Base-by-base conservation (phyloP, 257 asterid genomes). In the Forsythia suspensa region DNA sequence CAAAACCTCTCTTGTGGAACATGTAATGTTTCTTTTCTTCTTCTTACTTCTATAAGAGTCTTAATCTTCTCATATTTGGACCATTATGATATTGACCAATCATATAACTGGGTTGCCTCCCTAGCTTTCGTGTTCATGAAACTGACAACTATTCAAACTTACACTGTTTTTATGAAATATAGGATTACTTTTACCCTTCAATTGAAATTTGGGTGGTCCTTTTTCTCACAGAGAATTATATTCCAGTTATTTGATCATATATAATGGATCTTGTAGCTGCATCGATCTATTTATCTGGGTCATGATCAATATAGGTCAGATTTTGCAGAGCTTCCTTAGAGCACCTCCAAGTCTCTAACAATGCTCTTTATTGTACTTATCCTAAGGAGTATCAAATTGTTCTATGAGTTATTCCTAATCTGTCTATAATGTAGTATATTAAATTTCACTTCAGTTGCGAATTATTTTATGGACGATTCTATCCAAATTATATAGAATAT, bases 1-100 rank as follows among this genome's bases (percentile, higher is more conserved):
- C 91, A 92, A 75, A 79, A 95, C 99, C 76, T 82, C 99, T 24
- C 90, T 94, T 38, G 97, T 91, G 75, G 87, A 91, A 86, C 61
- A 71, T 61, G 99, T 96, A 91, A 87, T 92, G 82, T 29, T 15
- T 48, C 69, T 11, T 70, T 18, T 46, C 36, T 80, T 67, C 80
- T 39, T 71, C 2, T 73, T 67, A 67, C 72, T 57, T 81, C 42
- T 78, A 20, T 12, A 76, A 63, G 34, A 29, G 48, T 77, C 24
- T 46, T 6, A 9, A 8, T 59, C 8, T 72, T 52, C 52, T 78
- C n/a, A 40, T 67, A 44, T 76, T 70, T 77, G 65, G 48, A 44
- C 68, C 34, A 36, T 75, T 73, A 61, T 34, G 44, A 77, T 41
- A 71, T 66, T 69, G 73, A 70, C 69, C 51, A 41, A 61, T 67